phyloP scores from a whole-genome alignment of 352 stramenopile species.

The Albugo laibachii region DNA sequence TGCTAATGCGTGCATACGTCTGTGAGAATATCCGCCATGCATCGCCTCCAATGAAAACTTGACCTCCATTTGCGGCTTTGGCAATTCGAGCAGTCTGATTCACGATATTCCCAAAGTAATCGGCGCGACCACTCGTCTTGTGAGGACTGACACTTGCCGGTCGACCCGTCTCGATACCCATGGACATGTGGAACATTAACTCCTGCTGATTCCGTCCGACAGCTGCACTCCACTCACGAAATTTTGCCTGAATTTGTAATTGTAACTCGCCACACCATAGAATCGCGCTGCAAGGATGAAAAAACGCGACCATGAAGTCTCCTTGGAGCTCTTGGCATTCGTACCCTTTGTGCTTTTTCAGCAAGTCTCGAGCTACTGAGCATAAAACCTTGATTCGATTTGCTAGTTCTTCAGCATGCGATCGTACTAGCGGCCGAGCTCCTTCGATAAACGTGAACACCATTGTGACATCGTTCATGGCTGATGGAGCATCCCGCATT shows the following conservation, averaged over 20 bases:
- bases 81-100: constrained; percentile 77
- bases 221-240: constrained; percentile 52
- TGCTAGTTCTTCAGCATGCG: constrained; percentile 61
- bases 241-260: constrained; percentile 50
- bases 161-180: constrained; percentile 67
- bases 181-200: constrained; percentile 73
- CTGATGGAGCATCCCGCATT: constrained; percentile 67
- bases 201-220: constrained; percentile 37
- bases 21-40: constrained; percentile 45
- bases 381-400: constrained; percentile 73
- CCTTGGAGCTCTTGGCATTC: constrained; percentile 77
- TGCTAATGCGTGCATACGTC: not conserved
- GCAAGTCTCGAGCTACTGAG: constrained; percentile 44
- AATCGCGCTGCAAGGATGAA: constrained; percentile 57
- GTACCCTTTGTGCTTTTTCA: constrained; percentile 71
- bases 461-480: constrained; percentile 65
- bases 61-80: constrained; percentile 54
- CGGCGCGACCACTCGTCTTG: constrained; percentile 70
- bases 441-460: constrained; percentile 82
- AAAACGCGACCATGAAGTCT: constrained; percentile 80
- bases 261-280: constrained; percentile 78
- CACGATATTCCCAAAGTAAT: constrained; percentile 82
- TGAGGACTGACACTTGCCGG: constrained; percentile 71
- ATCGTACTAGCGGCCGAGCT: constrained; percentile 54
- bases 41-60: constrained; percentile 66